Percentiles rank a stretch among this genome's conserved stretches.
Conservation (phyloP, 2,329 filamentous ascomycete genomes). For the Bipolaris bicolor region DNA sequence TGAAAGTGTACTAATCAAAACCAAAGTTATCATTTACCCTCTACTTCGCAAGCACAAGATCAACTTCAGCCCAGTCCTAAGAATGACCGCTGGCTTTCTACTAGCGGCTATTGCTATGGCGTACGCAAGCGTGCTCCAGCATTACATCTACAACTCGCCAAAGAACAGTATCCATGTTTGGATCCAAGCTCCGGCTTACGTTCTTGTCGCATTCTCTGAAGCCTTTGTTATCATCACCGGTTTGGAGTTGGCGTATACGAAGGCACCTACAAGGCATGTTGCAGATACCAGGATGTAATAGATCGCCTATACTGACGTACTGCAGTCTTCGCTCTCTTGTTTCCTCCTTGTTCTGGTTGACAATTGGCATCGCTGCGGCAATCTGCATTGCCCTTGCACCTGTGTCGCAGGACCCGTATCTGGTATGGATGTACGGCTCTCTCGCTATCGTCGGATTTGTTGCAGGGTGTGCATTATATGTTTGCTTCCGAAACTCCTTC, state of each 20-base stretch:
- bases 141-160: conserved; percentile 35
- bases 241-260: conserved; percentile 50
- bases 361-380: conserved; percentile 32
- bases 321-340: conserved; percentile 24
- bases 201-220: conserved; percentile 48
- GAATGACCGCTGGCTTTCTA: conserved; percentile 32
- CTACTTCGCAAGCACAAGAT: conserved; percentile 26
- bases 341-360: conserved; percentile 42
- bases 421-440: conserved; percentile 29
- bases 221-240: conserved; percentile 51
- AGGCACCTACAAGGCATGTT: conserved; percentile 40
- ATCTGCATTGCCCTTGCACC: conserved; percentile 39
- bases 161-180: conserved; percentile 49
- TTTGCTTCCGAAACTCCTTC: conserved; percentile 51
- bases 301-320: not conserved
- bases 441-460: conserved; percentile 15
- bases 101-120: conserved; percentile 28
- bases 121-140: conserved; percentile 34
- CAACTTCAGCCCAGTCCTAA: conserved; percentile 29
- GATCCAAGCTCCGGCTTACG: conserved; percentile 48
- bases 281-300: too few relatives aligned
- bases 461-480: conserved; percentile 45
- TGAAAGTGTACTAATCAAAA: not conserved
- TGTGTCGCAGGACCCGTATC: conserved; percentile 32
- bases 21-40: conserved; percentile 20